A percentile compares a stretch with the other conserved stretches of the same genome.
Evolutionary conservation across 768 basidiomycete species (phyloP).

Genomic region (Lactifluus subvellereus): DNA sequence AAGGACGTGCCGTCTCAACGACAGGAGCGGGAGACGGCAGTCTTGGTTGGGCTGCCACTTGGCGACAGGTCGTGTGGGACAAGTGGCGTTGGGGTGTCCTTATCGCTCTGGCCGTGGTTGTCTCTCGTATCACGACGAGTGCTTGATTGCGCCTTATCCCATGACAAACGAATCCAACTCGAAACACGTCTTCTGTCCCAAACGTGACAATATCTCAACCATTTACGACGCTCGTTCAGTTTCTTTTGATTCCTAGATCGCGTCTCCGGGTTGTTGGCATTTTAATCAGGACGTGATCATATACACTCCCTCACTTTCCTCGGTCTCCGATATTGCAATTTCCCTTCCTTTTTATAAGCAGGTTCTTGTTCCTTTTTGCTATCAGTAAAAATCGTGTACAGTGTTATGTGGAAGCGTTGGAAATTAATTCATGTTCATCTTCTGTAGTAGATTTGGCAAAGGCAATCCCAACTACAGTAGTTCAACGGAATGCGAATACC

Average conservation of each 20-base stretch:
- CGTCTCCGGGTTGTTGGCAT: constrained; percentile 1
- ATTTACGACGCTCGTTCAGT: constrained; percentile 21
- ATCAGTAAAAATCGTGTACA: constrained; percentile 18
- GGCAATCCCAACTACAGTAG: background rate
- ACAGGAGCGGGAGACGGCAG: constrained; percentile 25
- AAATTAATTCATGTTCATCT: constrained; percentile 9
- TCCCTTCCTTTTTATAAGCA: constrained; percentile 9
- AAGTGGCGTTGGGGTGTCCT: constrained; percentile 82
- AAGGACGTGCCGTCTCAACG: constrained; percentile 21
- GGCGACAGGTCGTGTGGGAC: constrained; percentile 68
- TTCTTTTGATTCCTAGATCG: constrained; percentile 10
- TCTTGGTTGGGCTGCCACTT: constrained; percentile 52
- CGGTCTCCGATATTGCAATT: constrained; percentile 7
- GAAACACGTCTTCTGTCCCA: background rate
- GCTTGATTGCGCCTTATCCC: background rate
- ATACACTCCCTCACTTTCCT: constrained; percentile 8
- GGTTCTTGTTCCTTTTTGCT: constrained; percentile 15
- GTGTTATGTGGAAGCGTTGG: constrained; percentile 8
- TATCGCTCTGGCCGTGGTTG: constrained; percentile 69
- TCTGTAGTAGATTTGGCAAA: background rate
- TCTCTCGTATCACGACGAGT: constrained; percentile 65
- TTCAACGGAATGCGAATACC: background rate
- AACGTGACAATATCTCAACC: constrained; percentile 10
- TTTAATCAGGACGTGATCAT: constrained; percentile 15
- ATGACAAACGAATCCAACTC: background rate